Base-by-base conservation (phyloP, 805 yeast genomes). In the Saccharomycopsis sp. region DNA sequence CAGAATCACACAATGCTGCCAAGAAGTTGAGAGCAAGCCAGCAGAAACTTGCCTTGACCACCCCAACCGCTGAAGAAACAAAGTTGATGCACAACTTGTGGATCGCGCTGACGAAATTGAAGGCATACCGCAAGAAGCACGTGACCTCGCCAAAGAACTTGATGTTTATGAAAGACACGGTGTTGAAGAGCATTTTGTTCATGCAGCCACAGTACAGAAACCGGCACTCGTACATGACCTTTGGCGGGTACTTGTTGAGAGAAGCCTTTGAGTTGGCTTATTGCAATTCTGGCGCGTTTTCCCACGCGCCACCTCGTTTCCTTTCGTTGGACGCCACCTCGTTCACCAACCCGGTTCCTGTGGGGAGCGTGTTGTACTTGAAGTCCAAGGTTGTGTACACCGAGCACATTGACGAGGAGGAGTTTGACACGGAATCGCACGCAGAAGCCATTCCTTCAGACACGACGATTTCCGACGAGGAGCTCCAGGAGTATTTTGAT, bases 201-300 rank as follows among this genome's bases (percentile, higher is more conserved):
- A 89, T 88, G 89, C 96, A 88, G 62, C 96, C 96, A 1, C 96
- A 88, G 64, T 88, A 87, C 64, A 75, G 96, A 62, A 88, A 88
- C 65, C 75, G 95, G 58, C 95, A 88, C 58, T 82, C 94, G 3
- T 85, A 81, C 62, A 86, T 87, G 85, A 84, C 88, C 34, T 88
- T 88, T 60, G 97, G 97, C 52, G 97, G 97, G 21, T 88, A 88
- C 55, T 65, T 88, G 54, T 72, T 88, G 67, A 76, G 96, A 60
- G 95, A 87, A 62, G 77, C 95, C 2, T 88, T 88, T 58, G 97
- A 88, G 59, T 72, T 88, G 53, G 96, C 95, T 1, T 88, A 87
- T 57, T 86, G 95, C 61, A 76, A 89, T 13, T 86, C 95, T 5
- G 95, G 95, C 4, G 83, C 94, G 1, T 86, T 88, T 54, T 68